Evolutionary conservation across 495 filamentous ascomycete species (phyloP).

Genomic region (Penicillium herquei): DNA sequence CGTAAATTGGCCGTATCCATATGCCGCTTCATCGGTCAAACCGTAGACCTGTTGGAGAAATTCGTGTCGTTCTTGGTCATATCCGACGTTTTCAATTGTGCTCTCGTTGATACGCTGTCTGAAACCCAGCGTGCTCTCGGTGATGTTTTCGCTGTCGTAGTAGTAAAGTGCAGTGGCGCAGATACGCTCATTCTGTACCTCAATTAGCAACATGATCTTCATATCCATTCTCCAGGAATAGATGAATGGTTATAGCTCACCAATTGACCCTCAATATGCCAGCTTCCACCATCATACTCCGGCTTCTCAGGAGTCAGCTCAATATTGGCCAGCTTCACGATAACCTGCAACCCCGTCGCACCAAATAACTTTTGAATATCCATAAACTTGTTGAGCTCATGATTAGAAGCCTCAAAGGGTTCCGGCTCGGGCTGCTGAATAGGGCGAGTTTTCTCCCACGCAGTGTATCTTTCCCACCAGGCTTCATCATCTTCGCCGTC

Average conservation of each 20-base stretch:
- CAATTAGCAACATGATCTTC: neutral
- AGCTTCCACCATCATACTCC: conserved; percentile 43
- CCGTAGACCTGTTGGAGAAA: conserved; percentile 32
- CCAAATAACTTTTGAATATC: conserved; percentile 26
- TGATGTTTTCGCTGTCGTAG: conserved; percentile 62
- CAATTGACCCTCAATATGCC: conserved; percentile 56
- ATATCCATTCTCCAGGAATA: no score
- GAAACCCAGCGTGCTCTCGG: conserved; percentile 51
- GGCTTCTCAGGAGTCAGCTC: conserved; percentile 58
- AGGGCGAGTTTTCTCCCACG: neutral
- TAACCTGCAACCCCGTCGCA: conserved; percentile 52
- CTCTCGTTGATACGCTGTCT: conserved; percentile 31
- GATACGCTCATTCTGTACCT: conserved; percentile 51
- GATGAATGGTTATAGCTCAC: conserved; percentile 17
- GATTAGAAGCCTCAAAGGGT: neutral
- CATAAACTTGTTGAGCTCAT: conserved; percentile 1
- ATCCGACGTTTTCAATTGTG: conserved; percentile 9
- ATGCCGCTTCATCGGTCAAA: conserved; percentile 6
- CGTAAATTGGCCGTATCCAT: conserved; percentile 14
- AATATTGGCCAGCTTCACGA: conserved; percentile 63
- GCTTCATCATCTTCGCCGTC: neutral
- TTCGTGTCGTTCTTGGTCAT: conserved; percentile 25
- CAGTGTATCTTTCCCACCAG: neutral
- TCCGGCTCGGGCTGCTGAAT: conserved; percentile 34
- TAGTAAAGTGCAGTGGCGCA: conserved; percentile 60